Evolutionary conservation across 192 early-diverging fungal genomes (phyloP).

Genomic region (Entomortierella lignicola): DNA sequence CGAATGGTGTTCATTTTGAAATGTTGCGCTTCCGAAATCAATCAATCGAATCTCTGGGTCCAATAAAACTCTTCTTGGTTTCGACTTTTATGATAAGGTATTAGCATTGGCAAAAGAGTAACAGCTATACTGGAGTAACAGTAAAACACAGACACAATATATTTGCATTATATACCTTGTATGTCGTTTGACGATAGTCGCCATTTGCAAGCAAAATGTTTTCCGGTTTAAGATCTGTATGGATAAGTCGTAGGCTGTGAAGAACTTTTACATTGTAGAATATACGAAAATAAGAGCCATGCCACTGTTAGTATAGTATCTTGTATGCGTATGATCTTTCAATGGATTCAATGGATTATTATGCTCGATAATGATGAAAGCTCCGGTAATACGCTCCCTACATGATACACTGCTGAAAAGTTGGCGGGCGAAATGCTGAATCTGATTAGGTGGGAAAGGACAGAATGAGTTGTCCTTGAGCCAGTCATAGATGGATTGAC

Average conservation of each 20-base stretch:
- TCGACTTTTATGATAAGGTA: slow-evolving; percentile 60
- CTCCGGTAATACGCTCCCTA: slow-evolving; percentile 24
- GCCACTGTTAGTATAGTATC: background rate
- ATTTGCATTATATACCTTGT: slow-evolving; percentile 24
- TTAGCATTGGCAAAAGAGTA: background rate
- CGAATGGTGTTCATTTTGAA: slow-evolving; percentile 93
- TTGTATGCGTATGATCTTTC: too few relatives aligned
- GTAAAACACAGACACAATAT: background rate
- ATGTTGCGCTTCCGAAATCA: slow-evolving; percentile 97
- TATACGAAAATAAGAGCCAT: background rate
- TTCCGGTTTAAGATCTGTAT: slow-evolving; percentile 98
- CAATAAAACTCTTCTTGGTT: slow-evolving; percentile 71
- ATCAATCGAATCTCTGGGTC: slow-evolving; percentile 88
- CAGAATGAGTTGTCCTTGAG: slow-evolving; percentile 92
- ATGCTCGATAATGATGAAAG: too few relatives aligned
- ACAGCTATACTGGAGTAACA: background rate
- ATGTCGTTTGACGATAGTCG: slow-evolving; percentile 65
- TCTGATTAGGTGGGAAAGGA: slow-evolving; percentile 89
- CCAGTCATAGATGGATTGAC: slow-evolving; percentile 93
- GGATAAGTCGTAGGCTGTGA: slow-evolving; percentile 87
- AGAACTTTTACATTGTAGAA: slow-evolving; percentile 65
- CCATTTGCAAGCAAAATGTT: slow-evolving; percentile 87
- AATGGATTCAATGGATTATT: too few relatives aligned
- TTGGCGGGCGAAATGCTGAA: slow-evolving; percentile 88
- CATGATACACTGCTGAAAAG: slow-evolving; percentile 88